Percentiles rank a stretch among this genome's conserved stretches.
These are phyloP conservation scores for Macrophomina pseudophaseolina DNA, from an alignment of 2,329 filamentous ascomycete genomes.

Conservation along the genomic window DNA sequence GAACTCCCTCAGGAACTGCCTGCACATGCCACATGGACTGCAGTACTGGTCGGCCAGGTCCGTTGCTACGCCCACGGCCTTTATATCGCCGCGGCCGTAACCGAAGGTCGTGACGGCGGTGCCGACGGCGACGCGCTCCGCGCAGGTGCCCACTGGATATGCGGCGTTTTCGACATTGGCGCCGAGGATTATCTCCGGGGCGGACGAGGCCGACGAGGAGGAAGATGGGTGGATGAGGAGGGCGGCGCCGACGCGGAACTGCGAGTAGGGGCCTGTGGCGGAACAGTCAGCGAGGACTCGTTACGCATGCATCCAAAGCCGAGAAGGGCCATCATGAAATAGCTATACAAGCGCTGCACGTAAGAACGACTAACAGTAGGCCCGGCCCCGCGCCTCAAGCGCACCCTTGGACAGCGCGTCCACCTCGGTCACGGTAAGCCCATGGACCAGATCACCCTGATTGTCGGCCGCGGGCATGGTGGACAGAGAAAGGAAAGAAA, in stretches of 20 bases:
- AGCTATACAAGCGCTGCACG: not conserved
- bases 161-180: constrained; percentile 84
- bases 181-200: constrained; percentile 64
- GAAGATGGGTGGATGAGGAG: constrained; percentile 59
- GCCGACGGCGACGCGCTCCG: constrained; percentile 84
- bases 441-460: constrained; percentile 35
- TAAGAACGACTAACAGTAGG: constrained; percentile 70
- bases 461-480: constrained; percentile 16
- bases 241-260: constrained; percentile 87
- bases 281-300: not conserved
- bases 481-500: not conserved
- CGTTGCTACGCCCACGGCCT: constrained; percentile 83
- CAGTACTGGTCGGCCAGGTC: constrained; percentile 61
- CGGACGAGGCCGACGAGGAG: not conserved
- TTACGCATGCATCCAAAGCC: not conserved
- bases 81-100: constrained; percentile 59
- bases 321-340: not conserved
- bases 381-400: constrained; percentile 72
- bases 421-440: constrained; percentile 69
- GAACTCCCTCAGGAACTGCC: constrained; percentile 71
- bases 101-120: constrained; percentile 69
- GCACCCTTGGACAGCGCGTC: constrained; percentile 65
- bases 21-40: constrained; percentile 90
- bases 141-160: constrained; percentile 94
- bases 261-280: constrained; percentile 74